A percentile compares a stretch with the other conserved stretches of the same genome.
phyloP scores from a whole-genome alignment of 1,284 basidiomycete species.

The Ceratobasidium papillatum region DNA sequence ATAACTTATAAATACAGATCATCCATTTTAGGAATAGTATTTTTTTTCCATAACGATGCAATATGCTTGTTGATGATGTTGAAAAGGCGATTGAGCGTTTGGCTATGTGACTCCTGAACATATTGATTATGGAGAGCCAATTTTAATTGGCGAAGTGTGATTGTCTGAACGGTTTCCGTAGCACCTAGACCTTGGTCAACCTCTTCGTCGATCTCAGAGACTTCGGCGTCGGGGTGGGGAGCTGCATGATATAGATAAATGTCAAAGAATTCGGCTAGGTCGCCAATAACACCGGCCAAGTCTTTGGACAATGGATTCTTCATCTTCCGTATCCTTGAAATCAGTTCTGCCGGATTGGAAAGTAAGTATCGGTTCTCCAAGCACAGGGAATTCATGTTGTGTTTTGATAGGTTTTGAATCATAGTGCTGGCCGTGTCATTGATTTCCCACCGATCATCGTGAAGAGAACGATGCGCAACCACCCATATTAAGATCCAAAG shows the following conservation, averaged over 20 bases:
- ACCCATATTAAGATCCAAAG: constrained; percentile 19
- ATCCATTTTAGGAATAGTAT: no score
- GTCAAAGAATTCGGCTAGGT: neutral
- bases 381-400: neutral
- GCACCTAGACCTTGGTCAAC: no score
- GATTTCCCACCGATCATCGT: neutral
- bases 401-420: neutral
- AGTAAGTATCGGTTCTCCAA: neutral
- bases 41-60: no score
- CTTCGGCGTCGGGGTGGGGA: no score
- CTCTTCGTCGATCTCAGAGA: no score
- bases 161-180: neutral
- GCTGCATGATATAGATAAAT: neutral
- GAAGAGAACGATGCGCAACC: neutral
- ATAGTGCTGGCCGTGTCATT: neutral
- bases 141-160: neutral
- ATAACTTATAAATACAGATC: no score
- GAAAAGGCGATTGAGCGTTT: neutral
- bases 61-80: neutral
- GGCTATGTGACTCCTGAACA: neutral
- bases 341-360: neutral
- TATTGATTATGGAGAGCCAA: neutral
- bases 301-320: neutral
- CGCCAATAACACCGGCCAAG: neutral
- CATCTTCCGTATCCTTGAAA: neutral